Base-by-base conservation (phyloP, 163 green algal species). In the Picocystis sp. region DNA sequence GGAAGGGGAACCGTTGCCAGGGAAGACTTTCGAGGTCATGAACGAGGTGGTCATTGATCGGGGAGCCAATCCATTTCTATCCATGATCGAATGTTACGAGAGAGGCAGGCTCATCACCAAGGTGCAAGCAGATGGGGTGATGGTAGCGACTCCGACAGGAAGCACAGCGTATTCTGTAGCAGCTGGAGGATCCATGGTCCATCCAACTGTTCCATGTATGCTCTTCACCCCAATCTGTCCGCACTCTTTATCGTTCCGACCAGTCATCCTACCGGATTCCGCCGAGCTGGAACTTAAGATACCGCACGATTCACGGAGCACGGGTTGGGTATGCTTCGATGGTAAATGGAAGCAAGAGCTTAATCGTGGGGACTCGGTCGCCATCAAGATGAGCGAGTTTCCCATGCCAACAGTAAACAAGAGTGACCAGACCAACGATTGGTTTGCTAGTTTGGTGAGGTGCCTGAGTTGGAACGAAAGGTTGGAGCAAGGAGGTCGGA, bases 181-280 rank as follows among this genome's bases (percentile, higher is more conserved):
- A 3, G 83, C 83, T 17, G 83, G 70, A 3, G 68, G 68, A 13
- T 74, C 68, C 15, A 76, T 76, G 65, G 82, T 95, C 42, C 86
- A 96, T 74, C 89, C 89, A 11, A 81, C 79, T 45, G 84, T 97
- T 21, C 81, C 81, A 1, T 82, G 76, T 63, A 94, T 97, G 50
- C 76, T 98, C 9, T 92, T 98, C 75, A 98, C 89, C 1, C 89
- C 89, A 47, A 89, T 98, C 64, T 97, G 87, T 68, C 84, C 89
- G 0, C 89, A 98, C 75, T 91, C 79, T 13, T 78, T 98, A 1
- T 90, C 77, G 64, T 93, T 93, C 73, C 70, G 87, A 8, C 90
- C 90, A 46, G 81, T 98, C 57, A 78, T 98, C n/a, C 74, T 98
- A 52, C 90, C 90, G 3, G 89, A 98, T 73, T 94, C 93, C 34